Conservation (phyloP, 345 rosid genomes). For the Populus deltoides region DNA sequence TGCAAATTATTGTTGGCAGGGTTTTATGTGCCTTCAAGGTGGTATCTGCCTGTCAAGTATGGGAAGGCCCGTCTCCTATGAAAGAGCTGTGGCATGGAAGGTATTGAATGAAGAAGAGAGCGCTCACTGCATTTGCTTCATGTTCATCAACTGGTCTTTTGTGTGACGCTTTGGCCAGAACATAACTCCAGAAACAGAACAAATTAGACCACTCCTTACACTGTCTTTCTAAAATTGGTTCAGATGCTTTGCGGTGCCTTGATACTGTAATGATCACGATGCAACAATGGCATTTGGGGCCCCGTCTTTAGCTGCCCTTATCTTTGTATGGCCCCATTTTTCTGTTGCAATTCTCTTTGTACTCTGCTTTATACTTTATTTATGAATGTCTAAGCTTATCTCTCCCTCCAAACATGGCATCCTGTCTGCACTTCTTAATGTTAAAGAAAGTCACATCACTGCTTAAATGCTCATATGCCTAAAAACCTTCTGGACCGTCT, state of each 20-base stretch:
- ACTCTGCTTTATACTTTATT: neutral
- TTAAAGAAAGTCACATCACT: neutral
- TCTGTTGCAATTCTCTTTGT: neutral
- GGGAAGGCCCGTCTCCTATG: conserved; percentile 82
- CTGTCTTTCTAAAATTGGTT: neutral
- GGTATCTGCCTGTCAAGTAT: conserved; percentile 87
- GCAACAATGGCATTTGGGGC: neutral
- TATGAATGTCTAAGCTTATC: neutral
- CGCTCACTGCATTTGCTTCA: conserved; percentile 74
- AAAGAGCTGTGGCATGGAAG: conserved; percentile 84
- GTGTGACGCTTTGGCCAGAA: conserved; percentile 37
- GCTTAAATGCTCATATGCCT: neutral
- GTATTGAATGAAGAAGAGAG: conserved; percentile 69
- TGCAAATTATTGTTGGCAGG: conserved; percentile 36
- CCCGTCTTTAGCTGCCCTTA: neutral
- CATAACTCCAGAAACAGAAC: neutral
- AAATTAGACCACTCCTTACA: neutral
- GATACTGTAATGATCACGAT: neutral
- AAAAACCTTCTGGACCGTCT: neutral
- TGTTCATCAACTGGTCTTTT: conserved; percentile 89
- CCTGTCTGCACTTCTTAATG: neutral
- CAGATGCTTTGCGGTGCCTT: neutral
- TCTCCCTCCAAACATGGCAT: neutral
- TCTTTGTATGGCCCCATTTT: neutral
- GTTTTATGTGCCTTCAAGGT: conserved; percentile 62